Percentiles rank a stretch among this genome's conserved stretches.
Conservation (phyloP, 148 eudicot species). For the Chenopodium quinoa region DNA sequence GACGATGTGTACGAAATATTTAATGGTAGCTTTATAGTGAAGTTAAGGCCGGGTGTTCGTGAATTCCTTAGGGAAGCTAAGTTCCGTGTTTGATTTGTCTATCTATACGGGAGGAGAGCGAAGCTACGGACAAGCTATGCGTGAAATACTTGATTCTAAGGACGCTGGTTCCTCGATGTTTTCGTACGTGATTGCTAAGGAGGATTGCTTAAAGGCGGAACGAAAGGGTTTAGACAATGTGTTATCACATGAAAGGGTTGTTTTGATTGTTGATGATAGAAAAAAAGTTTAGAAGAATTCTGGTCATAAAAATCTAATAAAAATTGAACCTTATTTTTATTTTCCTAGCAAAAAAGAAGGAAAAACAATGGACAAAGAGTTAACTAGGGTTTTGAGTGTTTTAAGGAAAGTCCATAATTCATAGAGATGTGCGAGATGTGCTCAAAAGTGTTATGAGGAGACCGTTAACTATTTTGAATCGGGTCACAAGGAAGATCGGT, state of each 20-base stretch:
- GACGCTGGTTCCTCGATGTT: neutral
- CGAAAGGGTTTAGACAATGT: slow-evolving; percentile 12
- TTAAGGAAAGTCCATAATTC: slow-evolving; percentile 10
- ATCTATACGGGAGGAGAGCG: neutral
- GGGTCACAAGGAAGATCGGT: neutral
- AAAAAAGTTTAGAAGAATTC: neutral
- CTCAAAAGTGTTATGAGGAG: neutral
- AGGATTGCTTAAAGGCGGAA: neutral
- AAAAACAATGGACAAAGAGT: slow-evolving; percentile 12
- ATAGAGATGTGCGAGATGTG: slow-evolving; percentile 10
- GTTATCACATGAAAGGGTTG: neutral
- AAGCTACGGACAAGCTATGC: neutral
- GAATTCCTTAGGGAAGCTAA: neutral
- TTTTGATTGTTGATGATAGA: slow-evolving; percentile 17
- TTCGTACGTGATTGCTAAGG: slow-evolving; percentile 15
- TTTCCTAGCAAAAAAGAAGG: neutral
- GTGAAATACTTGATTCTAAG: neutral
- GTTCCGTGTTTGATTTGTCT: slow-evolving; percentile 20
- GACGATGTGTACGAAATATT: neutral
- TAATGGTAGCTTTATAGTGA: neutral
- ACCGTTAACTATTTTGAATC: neutral
- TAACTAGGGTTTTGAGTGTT: slow-evolving; percentile 10
- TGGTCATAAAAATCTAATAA: neutral
- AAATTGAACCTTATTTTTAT: neutral
- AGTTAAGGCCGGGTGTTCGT: slow-evolving; percentile 16